Evolutionary conservation across 495 filamentous ascomycete species (phyloP), one percentile per base, ranked within the genome.

Genomic region (Tuber magnatum): DNA sequence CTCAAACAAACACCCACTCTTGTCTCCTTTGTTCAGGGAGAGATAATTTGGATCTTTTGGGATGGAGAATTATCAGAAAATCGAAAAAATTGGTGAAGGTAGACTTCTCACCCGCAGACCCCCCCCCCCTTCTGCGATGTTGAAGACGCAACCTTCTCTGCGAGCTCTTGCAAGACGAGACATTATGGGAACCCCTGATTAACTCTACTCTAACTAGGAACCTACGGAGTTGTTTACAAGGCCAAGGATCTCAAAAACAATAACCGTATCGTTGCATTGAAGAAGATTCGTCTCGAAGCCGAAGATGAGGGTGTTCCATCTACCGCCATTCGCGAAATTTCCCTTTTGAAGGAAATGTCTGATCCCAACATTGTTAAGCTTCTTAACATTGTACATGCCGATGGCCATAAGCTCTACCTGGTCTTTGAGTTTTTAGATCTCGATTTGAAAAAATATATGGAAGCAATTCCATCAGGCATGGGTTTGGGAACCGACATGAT

Each of bases 31-130:
- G 10, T 32, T 61, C 16, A 61, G 56, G 56, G n/a, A 20, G 56
- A 35, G 32, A 65, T 28, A 35, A 35, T 65, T 20, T 65, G 56
- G 32, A 65, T 35, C 16, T 65, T 3, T 35, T 28, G 75, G 73
- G n/a, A 99, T 99, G 95, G 95, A 99, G 83, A 97, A 97, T 84
- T 99, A 99, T 85, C 94, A 98, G 87, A 97, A 97, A 86, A 91
- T 99, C 75, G 95, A 99, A 87, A 99, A 99, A 86, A 96, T 99
- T 84, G 95, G 95, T 81, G 95, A 99, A 88, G 95, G 95, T 97
- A 84, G 82, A 84, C 84, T 40, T n/a, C n/a, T n/a, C n/a, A n/a
- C n/a, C n/a, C n/a, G n/a, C n/a, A n/a, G n/a, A n/a, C 48, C 69
- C 42, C 16, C 76, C 41, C 77, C 56, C 56, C 56, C 56, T 65